phyloP scores from a whole-genome alignment of 106 monocot genomes.

The Dendrobium huoshanense region DNA sequence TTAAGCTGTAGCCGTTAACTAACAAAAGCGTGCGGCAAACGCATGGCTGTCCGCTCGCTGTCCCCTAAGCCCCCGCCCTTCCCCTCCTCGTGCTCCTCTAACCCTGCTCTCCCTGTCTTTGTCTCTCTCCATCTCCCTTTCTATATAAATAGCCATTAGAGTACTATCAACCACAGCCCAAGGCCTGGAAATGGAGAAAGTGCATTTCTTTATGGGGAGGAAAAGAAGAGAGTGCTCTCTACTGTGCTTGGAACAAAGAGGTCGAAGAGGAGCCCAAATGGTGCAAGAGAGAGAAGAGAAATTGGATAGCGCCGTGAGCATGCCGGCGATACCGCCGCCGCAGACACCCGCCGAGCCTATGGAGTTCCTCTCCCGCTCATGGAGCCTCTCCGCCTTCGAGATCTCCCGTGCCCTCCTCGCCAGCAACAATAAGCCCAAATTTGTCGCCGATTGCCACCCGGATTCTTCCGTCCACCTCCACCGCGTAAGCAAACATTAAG shows the following conservation, averaged over 20 bases:
- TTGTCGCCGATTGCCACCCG: background rate
- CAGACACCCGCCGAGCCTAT: constrained; percentile 80
- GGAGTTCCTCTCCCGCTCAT: constrained; percentile 84
- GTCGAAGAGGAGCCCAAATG: background rate
- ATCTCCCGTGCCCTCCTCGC: constrained; percentile 67
- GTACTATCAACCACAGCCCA: background rate
- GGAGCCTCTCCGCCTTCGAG: constrained; percentile 80
- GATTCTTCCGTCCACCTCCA: background rate
- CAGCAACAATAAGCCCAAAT: constrained; percentile 22
- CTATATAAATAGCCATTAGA: constrained; percentile 1
- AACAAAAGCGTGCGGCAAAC: constrained; percentile 6
- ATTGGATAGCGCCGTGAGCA: constrained; percentile 2
- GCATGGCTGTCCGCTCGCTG: constrained; percentile 12
- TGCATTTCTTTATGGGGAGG: constrained; percentile 8
- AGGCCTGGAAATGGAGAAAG: constrained; percentile 9
- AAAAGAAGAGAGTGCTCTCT: constrained; percentile 11
- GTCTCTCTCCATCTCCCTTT: background rate
- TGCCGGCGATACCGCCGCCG: constrained; percentile 44
- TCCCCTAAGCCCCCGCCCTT: constrained; percentile 2
- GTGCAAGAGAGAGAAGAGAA: constrained; percentile 12
- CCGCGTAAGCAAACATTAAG: background rate
- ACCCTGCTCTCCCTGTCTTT: background rate
- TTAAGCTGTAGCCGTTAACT: background rate
- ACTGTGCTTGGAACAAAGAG: background rate
- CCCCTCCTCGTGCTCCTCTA: constrained; percentile 9